phyloP scores from a whole-genome alignment of 176 grass and related monocot genomes.

The Thalia dealbata region DNA sequence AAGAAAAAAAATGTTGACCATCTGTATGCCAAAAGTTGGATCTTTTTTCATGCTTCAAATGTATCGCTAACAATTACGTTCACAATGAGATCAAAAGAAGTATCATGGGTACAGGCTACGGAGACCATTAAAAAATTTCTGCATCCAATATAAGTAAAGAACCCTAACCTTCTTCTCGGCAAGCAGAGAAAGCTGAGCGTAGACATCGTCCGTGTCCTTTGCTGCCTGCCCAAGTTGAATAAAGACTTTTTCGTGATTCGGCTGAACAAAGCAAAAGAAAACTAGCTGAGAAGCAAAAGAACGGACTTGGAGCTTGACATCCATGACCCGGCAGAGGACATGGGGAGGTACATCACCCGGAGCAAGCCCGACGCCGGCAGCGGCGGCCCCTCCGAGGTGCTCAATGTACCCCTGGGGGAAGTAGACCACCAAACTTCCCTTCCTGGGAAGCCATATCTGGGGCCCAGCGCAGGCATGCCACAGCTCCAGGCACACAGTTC shows the following conservation, averaged over 20 bases:
- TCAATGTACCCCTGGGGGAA: conserved; percentile 13
- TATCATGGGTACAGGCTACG: too few relatives aligned
- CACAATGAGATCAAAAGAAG: too few relatives aligned
- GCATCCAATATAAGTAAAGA: neutral
- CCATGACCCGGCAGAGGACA: conserved; percentile 62
- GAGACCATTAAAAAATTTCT: neutral
- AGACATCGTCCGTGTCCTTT: conserved; percentile 70
- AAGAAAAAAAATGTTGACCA: too few relatives aligned
- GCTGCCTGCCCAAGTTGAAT: conserved; percentile 45
- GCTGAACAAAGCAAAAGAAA: neutral
- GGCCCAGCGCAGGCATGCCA: conserved; percentile 20
- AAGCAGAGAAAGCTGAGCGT: conserved; percentile 54
- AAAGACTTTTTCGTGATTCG: neutral
- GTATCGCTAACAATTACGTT: too few relatives aligned
- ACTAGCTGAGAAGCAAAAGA: conserved; percentile 1
- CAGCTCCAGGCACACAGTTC: conserved; percentile 12
- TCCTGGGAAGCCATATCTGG: conserved; percentile 15
- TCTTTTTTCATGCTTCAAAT: too few relatives aligned
- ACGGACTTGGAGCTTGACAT: conserved; percentile 62
- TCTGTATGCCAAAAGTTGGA: too few relatives aligned
- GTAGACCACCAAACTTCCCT: conserved; percentile 19
- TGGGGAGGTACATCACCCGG: conserved; percentile 36
- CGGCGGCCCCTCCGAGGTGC: neutral
- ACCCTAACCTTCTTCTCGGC: conserved; percentile 46
- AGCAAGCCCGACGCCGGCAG: neutral